Percentiles rank a stretch among this genome's conserved stretches.
Conservation (phyloP, 176 grass and related monocot genomes). For the Tillandsia leiboldiana region DNA sequence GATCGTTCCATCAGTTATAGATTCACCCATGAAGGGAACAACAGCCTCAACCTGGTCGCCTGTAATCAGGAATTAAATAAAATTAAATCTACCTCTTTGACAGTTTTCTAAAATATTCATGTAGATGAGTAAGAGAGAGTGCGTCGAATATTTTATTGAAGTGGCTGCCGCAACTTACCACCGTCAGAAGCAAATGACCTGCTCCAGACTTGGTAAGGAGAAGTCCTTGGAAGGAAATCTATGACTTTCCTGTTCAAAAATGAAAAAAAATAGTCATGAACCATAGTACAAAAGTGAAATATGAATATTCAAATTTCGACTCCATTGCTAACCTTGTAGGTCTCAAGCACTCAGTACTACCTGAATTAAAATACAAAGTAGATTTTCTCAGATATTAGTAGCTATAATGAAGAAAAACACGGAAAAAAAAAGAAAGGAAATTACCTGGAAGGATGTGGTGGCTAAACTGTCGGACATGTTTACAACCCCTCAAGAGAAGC, state of each 20-base stretch:
- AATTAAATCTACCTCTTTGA: not conserved
- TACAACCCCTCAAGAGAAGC: slow-evolving; percentile 46
- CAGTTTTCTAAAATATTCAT: slow-evolving; percentile 7
- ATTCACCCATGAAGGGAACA: slow-evolving; percentile 99
- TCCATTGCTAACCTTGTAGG: slow-evolving; percentile 30
- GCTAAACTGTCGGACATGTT: slow-evolving; percentile 58
- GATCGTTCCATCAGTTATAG: slow-evolving; percentile 96
- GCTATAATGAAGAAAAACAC: not conserved
- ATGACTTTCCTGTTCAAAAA: slow-evolving; percentile 19
- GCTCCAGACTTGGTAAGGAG: slow-evolving; percentile 70
- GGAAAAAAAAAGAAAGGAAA: slow-evolving; percentile 15
- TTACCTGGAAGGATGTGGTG: slow-evolving; percentile 63
- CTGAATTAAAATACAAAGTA: slow-evolving; percentile 17
- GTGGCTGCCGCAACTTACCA: slow-evolving; percentile 34
- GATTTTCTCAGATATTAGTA: slow-evolving; percentile 12
- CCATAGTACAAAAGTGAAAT: not conserved
- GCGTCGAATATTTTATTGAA: not conserved
- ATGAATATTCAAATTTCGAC: not conserved
- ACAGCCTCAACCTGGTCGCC: slow-evolving; percentile 73
- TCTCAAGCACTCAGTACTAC: slow-evolving; percentile 22
- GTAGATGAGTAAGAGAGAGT: not conserved
- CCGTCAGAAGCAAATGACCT: slow-evolving; percentile 77
- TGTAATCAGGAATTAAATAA: slow-evolving; percentile 24
- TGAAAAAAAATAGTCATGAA: slow-evolving; percentile 1
- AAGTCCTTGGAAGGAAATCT: slow-evolving; percentile 42